phyloP scores from a whole-genome alignment of 2,329 filamentous ascomycete species.

The Fusarium sp. region DNA sequence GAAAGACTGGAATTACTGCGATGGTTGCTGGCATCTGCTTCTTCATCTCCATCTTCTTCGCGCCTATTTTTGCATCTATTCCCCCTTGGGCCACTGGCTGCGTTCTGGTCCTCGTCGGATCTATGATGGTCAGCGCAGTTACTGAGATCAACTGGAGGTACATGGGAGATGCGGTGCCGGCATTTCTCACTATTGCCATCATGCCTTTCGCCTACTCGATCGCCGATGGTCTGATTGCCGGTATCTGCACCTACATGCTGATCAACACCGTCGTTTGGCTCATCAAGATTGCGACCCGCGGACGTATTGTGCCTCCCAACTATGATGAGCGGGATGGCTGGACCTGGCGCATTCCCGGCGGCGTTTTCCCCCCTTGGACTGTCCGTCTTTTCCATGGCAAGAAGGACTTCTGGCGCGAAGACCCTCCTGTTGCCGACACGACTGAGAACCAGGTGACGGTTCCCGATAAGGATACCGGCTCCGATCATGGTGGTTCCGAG shows the following conservation, averaged over 20 bases:
- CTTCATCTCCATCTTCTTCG: slow-evolving; percentile 89
- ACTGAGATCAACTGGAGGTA: slow-evolving; percentile 92
- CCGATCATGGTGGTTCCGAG: slow-evolving; percentile 42
- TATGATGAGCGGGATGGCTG: slow-evolving; percentile 83
- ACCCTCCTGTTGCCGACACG: slow-evolving; percentile 39
- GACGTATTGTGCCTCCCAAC: slow-evolving; percentile 79
- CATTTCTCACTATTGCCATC: slow-evolving; percentile 84
- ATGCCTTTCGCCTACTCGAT: slow-evolving; percentile 95
- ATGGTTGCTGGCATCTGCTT: slow-evolving; percentile 85
- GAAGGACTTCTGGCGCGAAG: slow-evolving; percentile 76
- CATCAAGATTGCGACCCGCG: slow-evolving; percentile 73
- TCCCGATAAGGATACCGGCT: slow-evolving; percentile 36
- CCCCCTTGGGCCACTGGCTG: slow-evolving; percentile 91
- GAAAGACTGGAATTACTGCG: slow-evolving; percentile 85
- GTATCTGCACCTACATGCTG: slow-evolving; percentile 80
- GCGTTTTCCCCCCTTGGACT: slow-evolving; percentile 81
- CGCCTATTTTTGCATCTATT: slow-evolving; percentile 90
- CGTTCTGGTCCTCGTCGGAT: slow-evolving; percentile 88
- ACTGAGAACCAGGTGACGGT: slow-evolving; percentile 19
- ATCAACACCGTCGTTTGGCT: slow-evolving; percentile 80
- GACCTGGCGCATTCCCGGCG: slow-evolving; percentile 82
- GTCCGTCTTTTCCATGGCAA: slow-evolving; percentile 73
- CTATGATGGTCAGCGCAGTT: slow-evolving; percentile 84
- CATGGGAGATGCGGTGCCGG: slow-evolving; percentile 84
- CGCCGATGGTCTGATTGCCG: slow-evolving; percentile 85